Percentiles rank a stretch among this genome's conserved stretches.
phyloP scores from a whole-genome alignment of 2,329 filamentous ascomycete genomes.

The Aspergillus sp. region DNA sequence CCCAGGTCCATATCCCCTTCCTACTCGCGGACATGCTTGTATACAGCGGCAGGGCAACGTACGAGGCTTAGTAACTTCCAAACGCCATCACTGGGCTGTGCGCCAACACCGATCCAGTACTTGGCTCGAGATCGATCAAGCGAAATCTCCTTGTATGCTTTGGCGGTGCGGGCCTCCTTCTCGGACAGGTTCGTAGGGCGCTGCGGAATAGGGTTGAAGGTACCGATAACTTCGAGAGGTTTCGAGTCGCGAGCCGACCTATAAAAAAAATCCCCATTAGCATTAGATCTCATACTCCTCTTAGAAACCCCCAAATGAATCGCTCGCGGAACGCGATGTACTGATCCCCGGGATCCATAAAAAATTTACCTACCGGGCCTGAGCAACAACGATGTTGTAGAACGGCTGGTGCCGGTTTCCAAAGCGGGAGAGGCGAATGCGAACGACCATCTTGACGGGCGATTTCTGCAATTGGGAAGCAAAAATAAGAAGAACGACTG shows the following conservation, averaged over 20 bases:
- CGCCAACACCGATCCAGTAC: slow-evolving; percentile 97
- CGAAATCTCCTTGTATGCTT: slow-evolving; percentile 86
- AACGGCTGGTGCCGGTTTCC: slow-evolving; percentile 84
- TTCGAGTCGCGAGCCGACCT: slow-evolving; percentile 84
- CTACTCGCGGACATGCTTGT: background rate
- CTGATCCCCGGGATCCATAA: background rate
- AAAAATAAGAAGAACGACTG: background rate
- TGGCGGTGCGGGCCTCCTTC: slow-evolving; percentile 54
- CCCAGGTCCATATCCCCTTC: background rate
- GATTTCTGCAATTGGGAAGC: slow-evolving; percentile 1
- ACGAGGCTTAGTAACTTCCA: slow-evolving; percentile 88
- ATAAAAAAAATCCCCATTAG: slow-evolving; percentile 11
- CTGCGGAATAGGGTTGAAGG: slow-evolving; percentile 63
- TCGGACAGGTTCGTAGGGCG: slow-evolving; percentile 51
- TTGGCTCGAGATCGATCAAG: slow-evolving; percentile 77
- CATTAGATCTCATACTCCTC: background rate
- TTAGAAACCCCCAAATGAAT: background rate
- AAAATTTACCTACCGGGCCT: slow-evolving; percentile 69
- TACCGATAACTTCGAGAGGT: slow-evolving; percentile 87
- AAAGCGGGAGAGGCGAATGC: slow-evolving; percentile 91
- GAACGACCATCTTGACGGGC: slow-evolving; percentile 73
- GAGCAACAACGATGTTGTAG: slow-evolving; percentile 96
- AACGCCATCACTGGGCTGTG: slow-evolving; percentile 86
- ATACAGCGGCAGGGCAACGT: slow-evolving; percentile 23
- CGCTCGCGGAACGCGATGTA: background rate